Percentiles rank a stretch among this genome's conserved stretches.
Evolutionary conservation across 495 filamentous ascomycete species (phyloP).

Genomic region (Neurospora hispaniola): DNA sequence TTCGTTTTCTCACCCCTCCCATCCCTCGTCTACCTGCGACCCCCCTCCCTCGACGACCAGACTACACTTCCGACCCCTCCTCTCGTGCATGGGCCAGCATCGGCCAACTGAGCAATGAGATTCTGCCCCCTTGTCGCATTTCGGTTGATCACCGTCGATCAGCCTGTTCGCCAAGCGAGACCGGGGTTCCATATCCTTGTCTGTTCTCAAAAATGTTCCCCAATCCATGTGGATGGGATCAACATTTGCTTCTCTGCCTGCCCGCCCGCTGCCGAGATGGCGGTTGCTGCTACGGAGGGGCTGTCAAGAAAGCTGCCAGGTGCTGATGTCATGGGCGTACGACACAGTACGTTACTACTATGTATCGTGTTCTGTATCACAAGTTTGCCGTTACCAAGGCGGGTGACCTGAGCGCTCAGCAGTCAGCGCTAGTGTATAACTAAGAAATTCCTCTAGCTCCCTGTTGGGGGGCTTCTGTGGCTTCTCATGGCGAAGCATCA

Average conservation of each 20-base stretch:
- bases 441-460: not conserved
- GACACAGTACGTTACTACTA: not conserved
- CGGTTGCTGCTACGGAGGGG: not conserved
- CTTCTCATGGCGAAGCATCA: not conserved
- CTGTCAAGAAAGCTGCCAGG: not conserved
- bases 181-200: not conserved
- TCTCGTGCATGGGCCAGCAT: not conserved
- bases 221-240: not conserved
- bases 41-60: not conserved
- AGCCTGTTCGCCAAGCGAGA: not conserved
- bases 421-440: not conserved
- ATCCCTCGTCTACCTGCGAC: not conserved
- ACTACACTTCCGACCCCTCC: not conserved
- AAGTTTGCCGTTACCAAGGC: not conserved
- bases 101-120: not conserved
- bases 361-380: not conserved
- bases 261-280: not conserved
- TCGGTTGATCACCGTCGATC: conserved; percentile 1
- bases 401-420: not conserved
- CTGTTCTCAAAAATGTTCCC: not conserved
- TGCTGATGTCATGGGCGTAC: not conserved
- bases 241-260: not conserved
- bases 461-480: not conserved
- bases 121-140: not conserved
- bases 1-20: not conserved